These are phyloP conservation scores for Porosira glacialis DNA, from an alignment of 352 stramenopile genomes.

Conservation along the genomic window DNA sequence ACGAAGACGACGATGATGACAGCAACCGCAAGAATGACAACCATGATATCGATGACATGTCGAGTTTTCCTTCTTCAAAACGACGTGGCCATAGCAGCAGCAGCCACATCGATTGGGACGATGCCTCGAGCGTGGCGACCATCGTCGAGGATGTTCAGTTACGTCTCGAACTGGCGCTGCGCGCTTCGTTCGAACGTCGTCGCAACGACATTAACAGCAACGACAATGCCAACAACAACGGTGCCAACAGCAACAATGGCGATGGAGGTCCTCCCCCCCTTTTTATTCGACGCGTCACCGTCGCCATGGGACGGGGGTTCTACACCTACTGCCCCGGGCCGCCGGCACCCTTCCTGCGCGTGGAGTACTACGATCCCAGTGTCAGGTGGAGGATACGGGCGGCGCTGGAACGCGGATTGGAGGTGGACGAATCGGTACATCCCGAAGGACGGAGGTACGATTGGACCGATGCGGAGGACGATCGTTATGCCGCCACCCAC, in stretches of 20 bases:
- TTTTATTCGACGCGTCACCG: conserved; percentile 68
- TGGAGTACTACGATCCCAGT: conserved; percentile 81
- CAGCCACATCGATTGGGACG: conserved; percentile 80
- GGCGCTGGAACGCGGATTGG: conserved; percentile 70
- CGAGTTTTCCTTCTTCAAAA: no score
- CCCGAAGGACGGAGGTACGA: conserved; percentile 54
- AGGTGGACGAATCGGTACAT: conserved; percentile 64
- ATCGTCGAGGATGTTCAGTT: conserved; percentile 59
- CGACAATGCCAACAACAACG: not conserved
- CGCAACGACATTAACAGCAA: conserved; percentile 5
- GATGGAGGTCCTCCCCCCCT: conserved; percentile 3
- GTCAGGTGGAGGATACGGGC: conserved; percentile 77
- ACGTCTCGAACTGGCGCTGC: conserved; percentile 63
- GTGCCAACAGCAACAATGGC: not conserved
- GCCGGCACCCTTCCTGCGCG: conserved; percentile 55
- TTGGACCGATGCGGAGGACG: conserved; percentile 10
- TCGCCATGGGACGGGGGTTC: conserved; percentile 73
- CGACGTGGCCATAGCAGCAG: no score
- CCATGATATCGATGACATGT: no score
- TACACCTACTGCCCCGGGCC: conserved; percentile 78
- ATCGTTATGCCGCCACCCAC: no score
- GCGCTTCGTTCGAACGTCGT: conserved; percentile 40
- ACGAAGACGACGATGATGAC: no score
- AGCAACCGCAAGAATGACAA: no score
- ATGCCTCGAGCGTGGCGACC: conserved; percentile 53